These are phyloP conservation scores for Leccinum fallax DNA, from an alignment of 1,284 basidiomycete species.

Conservation along the genomic window DNA sequence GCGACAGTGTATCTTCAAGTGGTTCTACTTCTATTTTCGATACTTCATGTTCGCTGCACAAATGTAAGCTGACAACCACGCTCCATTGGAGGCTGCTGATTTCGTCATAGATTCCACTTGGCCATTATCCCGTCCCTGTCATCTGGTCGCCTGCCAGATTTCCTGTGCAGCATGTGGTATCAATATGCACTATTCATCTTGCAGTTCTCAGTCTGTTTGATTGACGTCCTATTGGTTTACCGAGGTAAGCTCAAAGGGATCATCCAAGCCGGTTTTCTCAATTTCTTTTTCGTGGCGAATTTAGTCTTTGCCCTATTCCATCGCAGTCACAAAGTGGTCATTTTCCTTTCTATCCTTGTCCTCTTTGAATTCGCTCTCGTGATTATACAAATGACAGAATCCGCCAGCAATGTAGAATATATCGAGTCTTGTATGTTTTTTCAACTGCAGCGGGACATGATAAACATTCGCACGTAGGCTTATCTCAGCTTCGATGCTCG, in stretches of 20 bases:
- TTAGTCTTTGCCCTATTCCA: constrained; percentile 31
- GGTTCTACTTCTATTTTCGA: constrained; percentile 27
- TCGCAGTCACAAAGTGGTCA: constrained; percentile 15
- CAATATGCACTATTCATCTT: constrained; percentile 8
- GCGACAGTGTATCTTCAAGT: constrained; percentile 19
- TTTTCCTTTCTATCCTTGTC: constrained; percentile 16
- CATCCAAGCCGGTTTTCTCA: not conserved
- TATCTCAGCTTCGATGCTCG: not conserved
- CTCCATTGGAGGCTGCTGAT: not conserved
- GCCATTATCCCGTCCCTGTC: constrained; percentile 10
- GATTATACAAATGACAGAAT: not conserved
- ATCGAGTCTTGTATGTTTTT: constrained; percentile 18
- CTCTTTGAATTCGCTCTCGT: constrained; percentile 7
- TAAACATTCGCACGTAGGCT: constrained; percentile 1
- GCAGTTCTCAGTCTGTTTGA: constrained; percentile 7
- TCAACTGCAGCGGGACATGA: not conserved
- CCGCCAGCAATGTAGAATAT: not conserved
- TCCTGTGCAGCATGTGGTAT: constrained; percentile 19
- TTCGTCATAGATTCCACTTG: constrained; percentile 15
- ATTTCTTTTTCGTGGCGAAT: not conserved
- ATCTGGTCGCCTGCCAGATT: constrained; percentile 12
- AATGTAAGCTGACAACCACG: constrained; percentile 10
- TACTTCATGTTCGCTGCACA: constrained; percentile 18
- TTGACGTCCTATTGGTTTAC: constrained; percentile 17
- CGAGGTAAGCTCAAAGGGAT: constrained; percentile 23